Conservation (phyloP, 805 yeast species). For the Ogataea populi-albae region DNA sequence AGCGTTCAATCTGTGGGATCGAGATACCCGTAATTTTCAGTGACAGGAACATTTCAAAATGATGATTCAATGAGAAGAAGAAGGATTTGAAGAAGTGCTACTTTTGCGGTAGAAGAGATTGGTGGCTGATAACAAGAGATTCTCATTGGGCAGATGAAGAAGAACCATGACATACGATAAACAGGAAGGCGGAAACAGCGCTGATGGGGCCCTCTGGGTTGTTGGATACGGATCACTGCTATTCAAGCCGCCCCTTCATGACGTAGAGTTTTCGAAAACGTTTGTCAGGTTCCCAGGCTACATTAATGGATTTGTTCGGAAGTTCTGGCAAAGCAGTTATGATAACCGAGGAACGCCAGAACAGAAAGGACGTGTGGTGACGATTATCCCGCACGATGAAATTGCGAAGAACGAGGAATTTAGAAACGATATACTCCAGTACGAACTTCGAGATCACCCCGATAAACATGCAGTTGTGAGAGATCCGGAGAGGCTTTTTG, state of each 20-base stretch:
- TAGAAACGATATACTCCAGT: slow-evolving; percentile 38
- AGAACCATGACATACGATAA: slow-evolving; percentile 2
- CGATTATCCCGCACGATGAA: slow-evolving; percentile 62
- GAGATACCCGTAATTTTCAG: too few species aligned
- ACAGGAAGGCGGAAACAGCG: neutral
- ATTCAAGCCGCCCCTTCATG: slow-evolving; percentile 82
- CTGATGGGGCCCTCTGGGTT: slow-evolving; percentile 52
- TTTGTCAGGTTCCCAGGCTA: slow-evolving; percentile 57
- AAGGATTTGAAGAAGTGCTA: too few species aligned
- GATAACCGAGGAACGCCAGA: slow-evolving; percentile 91
- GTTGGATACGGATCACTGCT: slow-evolving; percentile 89
- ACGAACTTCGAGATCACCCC: slow-evolving; percentile 22
- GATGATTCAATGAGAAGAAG: too few species aligned
- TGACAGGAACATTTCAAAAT: too few species aligned
- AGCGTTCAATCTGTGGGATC: too few species aligned
- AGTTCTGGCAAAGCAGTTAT: slow-evolving; percentile 89
- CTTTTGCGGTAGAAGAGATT: too few species aligned
- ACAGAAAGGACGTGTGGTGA: slow-evolving; percentile 86
- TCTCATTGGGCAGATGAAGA: too few species aligned
- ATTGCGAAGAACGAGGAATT: slow-evolving; percentile 41
- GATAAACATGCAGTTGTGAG: slow-evolving; percentile 16
- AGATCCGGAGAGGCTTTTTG: slow-evolving; percentile 28
- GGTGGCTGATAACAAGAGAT: too few species aligned
- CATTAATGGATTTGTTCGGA: slow-evolving; percentile 68
- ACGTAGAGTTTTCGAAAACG: slow-evolving; percentile 35